Evolutionary conservation across 2,329 filamentous ascomycete species (phyloP).

Genomic region (Aspergillus transmontanensis): DNA sequence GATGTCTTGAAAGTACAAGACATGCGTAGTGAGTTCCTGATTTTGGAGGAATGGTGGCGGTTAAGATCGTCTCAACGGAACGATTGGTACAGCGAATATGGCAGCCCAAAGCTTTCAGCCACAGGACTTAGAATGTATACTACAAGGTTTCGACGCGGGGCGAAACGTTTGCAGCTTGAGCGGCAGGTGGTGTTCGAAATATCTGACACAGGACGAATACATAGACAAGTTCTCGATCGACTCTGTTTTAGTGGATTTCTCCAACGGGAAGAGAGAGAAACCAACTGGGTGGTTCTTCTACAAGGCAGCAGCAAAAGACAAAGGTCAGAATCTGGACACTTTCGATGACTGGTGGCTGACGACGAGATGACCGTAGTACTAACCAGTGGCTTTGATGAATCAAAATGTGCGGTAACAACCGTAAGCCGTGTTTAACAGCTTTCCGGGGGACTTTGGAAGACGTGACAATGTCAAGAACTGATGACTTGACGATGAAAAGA

Average conservation of each 20-base stretch:
- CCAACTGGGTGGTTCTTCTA: conserved; percentile 35
- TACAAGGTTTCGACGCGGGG: conserved; percentile 92
- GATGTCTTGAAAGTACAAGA: conserved; percentile 55
- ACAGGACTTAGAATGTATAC: conserved; percentile 85
- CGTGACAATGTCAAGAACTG: conserved; percentile 18
- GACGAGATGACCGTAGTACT: conserved; percentile 16
- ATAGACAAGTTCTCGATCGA: conserved; percentile 71
- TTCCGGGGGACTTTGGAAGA: conserved; percentile 9
- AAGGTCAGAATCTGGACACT: conserved; percentile 19
- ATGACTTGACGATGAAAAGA: conserved; percentile 23
- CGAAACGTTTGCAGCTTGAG: conserved; percentile 97
- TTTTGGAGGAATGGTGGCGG: conserved; percentile 38
- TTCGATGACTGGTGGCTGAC: conserved; percentile 8
- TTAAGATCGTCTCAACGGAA: conserved; percentile 23
- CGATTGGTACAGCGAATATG: conserved; percentile 30
- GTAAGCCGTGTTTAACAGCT: conserved; percentile 15
- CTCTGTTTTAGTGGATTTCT: conserved; percentile 39
- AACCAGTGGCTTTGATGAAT: conserved; percentile 18
- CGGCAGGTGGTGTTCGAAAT: conserved; percentile 91
- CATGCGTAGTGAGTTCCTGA: conserved; percentile 54
- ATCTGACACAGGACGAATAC: conserved; percentile 96
- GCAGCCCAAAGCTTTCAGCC: conserved; percentile 65
- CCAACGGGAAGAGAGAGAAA: conserved; percentile 38
- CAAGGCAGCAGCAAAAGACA: conserved; percentile 9
- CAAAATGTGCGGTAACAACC: conserved; percentile 14